phyloP scores from a whole-genome alignment of 2,329 filamentous ascomycete genomes.

The Alternaria conjuncta region DNA sequence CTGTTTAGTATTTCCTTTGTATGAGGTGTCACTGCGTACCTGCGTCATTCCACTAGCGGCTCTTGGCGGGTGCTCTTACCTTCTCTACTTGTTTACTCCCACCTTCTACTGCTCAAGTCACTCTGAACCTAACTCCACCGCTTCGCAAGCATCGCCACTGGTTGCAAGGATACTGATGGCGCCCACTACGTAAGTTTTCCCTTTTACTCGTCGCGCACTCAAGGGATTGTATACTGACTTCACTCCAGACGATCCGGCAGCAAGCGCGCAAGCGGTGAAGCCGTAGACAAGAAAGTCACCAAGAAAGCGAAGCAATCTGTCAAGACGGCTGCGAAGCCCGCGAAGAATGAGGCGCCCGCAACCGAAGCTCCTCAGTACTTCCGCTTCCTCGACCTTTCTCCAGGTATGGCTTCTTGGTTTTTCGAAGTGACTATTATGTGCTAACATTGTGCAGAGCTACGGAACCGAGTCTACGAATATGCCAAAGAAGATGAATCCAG shows the following conservation, averaged over 20 bases:
- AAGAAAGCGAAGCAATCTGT: not conserved
- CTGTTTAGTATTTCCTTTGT: no score
- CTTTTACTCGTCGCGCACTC: not conserved
- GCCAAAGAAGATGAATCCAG: not conserved
- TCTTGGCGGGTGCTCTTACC: not conserved
- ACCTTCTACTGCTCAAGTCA: not conserved
- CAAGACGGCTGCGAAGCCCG: not conserved
- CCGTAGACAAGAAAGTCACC: not conserved
- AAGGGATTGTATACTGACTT: accelerated
- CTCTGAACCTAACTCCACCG: not conserved
- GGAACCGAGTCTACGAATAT: not conserved
- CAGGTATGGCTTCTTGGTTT: not conserved
- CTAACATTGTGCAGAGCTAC: accelerated
- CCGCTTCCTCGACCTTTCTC: not conserved
- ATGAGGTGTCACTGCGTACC: not conserved
- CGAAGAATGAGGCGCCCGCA: no score
- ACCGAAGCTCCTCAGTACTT: not conserved
- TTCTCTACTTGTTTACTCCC: not conserved
- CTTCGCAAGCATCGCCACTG: accelerated
- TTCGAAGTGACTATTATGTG: no score
- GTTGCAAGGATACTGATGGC: not conserved
- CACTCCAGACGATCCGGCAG: not conserved
- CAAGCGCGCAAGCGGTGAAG: not conserved
- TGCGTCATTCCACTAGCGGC: not conserved
- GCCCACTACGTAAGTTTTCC: not conserved